Percentiles rank a stretch among this genome's conserved stretches.
These are phyloP conservation scores for Saururus chinensis DNA, from an alignment of 164 flowering plant genomes.

Conservation along the genomic window DNA sequence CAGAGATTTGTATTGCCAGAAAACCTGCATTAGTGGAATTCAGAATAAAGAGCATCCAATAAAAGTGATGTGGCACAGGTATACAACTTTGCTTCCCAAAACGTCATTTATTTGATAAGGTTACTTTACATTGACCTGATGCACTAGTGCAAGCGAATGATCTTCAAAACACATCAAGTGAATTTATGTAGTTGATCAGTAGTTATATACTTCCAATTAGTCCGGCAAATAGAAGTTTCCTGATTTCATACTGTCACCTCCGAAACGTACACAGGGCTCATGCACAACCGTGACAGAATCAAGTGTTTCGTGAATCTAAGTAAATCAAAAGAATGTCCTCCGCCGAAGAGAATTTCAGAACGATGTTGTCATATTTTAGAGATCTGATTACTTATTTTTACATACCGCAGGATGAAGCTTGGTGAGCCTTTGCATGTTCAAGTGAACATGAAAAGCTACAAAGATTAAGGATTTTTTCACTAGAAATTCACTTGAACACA, in stretches of 20 bases:
- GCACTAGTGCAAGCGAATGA: no score
- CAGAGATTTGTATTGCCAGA: slow-evolving; percentile 85
- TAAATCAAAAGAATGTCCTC: background rate
- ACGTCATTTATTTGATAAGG: no score
- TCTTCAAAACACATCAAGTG: no score
- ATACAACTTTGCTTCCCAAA: no score
- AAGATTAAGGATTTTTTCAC: background rate
- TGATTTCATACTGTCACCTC: no score
- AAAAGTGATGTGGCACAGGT: background rate
- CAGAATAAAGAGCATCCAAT: background rate
- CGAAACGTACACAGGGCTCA: background rate
- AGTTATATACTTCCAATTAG: no score
- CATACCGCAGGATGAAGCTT: background rate
- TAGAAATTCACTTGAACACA: no score
- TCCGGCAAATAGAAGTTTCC: no score
- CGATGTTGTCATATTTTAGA: no score
- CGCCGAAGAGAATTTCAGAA: background rate
- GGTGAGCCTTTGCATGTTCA: background rate
- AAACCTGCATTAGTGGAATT: slow-evolving; percentile 33
- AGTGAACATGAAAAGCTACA: background rate
- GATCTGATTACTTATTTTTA: no score
- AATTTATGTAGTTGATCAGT: no score
- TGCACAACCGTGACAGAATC: background rate
- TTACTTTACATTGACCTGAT: no score
- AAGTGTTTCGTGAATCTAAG: background rate